These are phyloP conservation scores for Malassezia yamatoensis DNA, from an alignment of 1,284 basidiomycete species.

Conservation along the genomic window DNA sequence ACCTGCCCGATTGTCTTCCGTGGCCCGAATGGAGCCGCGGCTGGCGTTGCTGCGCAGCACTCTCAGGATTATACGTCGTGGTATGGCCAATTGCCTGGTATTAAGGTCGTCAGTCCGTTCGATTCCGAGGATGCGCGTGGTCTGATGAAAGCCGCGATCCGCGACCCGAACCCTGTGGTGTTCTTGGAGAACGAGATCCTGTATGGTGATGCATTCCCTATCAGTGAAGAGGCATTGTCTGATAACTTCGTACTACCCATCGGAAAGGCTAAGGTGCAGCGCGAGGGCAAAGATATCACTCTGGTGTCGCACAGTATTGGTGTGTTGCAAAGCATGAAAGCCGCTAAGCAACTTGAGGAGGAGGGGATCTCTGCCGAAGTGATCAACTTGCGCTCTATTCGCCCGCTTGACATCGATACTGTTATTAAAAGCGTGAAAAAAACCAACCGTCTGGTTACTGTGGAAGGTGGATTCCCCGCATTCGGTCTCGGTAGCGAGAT, in stretches of 20 bases:
- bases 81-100: slow-evolving; percentile 91
- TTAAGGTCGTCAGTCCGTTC: slow-evolving; percentile 97
- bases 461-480: slow-evolving; percentile 95
- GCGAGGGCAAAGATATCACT: slow-evolving; percentile 82
- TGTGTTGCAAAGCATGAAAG: slow-evolving; percentile 54
- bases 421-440: slow-evolving; percentile 95
- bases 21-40: slow-evolving; percentile 95
- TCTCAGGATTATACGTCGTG: slow-evolving; percentile 55
- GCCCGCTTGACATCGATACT: slow-evolving; percentile 92
- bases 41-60: slow-evolving; percentile 77
- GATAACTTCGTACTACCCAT: slow-evolving; percentile 86
- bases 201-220: slow-evolving; percentile 92
- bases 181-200: slow-evolving; percentile 99
- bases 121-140: slow-evolving; percentile 96
- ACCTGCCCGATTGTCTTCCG: slow-evolving; percentile 98
- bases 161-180: slow-evolving; percentile 94
- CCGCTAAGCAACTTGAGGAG: slow-evolving; percentile 73
- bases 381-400: slow-evolving; percentile 88
- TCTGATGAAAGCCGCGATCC: slow-evolving; percentile 90
- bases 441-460: slow-evolving; percentile 88
- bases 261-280: slow-evolving; percentile 94
- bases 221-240: slow-evolving; percentile 86
- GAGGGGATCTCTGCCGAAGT: slow-evolving; percentile 90
- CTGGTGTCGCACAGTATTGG: slow-evolving; percentile 68
- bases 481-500: slow-evolving; percentile 99